Evolutionary conservation across 164 flowering plant species (phyloP).

Genomic region (Hamamelis virginiana): DNA sequence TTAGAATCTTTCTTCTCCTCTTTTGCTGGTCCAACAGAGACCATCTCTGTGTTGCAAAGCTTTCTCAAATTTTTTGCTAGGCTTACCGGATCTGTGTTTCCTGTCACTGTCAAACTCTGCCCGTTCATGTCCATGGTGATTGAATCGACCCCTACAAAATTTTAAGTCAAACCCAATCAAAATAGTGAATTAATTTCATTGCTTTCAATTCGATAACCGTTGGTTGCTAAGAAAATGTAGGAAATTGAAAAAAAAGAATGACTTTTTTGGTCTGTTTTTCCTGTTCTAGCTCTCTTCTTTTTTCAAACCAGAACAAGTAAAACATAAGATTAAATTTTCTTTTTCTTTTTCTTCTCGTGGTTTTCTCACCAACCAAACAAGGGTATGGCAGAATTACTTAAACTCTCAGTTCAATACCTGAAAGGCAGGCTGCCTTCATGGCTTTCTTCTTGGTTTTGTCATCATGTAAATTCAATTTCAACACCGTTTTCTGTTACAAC

Average conservation of each 20-base stretch:
- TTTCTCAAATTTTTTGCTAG: conserved; percentile 42
- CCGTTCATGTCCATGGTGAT: conserved; percentile 40
- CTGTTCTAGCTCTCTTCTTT: too few relatives aligned
- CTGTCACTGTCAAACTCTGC: conserved; percentile 40
- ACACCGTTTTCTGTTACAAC: conserved; percentile 38
- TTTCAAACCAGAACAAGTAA: too few relatives aligned
- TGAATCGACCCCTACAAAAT: conserved; percentile 39
- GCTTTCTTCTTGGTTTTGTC: conserved; percentile 43
- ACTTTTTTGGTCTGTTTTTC: too few relatives aligned
- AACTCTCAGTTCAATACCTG: conserved; percentile 23
- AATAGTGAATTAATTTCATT: neutral
- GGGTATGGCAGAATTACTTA: neutral
- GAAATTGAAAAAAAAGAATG: neutral
- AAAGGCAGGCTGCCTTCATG: conserved; percentile 36
- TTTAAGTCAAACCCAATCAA: neutral
- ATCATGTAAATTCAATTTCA: conserved; percentile 36
- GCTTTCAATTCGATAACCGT: neutral
- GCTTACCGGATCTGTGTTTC: conserved; percentile 41
- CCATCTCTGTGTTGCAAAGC: conserved; percentile 27
- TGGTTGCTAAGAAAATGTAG: neutral
- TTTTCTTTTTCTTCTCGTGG: neutral
- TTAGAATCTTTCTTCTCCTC: conserved; percentile 39
- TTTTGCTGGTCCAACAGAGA: conserved; percentile 45
- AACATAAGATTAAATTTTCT: neutral
- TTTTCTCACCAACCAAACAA: neutral